Base-by-base conservation (phyloP, 1,284 basidiomycete species). In the Pyrrhoderma lamaoense region DNA sequence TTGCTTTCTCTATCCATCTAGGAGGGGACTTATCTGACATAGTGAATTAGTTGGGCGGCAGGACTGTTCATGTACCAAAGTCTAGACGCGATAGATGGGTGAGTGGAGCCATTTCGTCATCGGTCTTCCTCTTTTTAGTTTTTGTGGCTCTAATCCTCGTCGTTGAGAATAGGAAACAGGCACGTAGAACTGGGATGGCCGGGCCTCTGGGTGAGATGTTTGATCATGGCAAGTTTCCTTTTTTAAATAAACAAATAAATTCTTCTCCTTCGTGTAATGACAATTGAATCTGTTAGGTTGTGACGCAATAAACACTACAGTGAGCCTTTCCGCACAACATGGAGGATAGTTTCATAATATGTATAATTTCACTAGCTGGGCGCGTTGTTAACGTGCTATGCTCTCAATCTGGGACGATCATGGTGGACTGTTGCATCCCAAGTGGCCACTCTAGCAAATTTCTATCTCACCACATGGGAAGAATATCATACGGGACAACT, bases 401-500 rank as follows among this genome's bases (percentile, higher is more conserved):
- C 93, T 0, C 79, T 97, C 45, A 94, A 95, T 59, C 73, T 98
- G 8, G 92, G 90, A 16, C 76, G 92, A 13, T 93, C 91, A 0
- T 97, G 93, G 89, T 98, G 93, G 94, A 94, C 93, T 1, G 83
- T 98, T 21, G 79, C 86, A 1, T 87, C 87, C 0, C 86, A 95
- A 64, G 74, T 89, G 8, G 90, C 89, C 0, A 89, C 92, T 0
- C 76, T 96, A 14, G 86, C 89, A 57, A 97, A 92, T 69, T 99
- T 99, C 65, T 98, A 98, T 67, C 75, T 97, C 39, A 87, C 91
- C 0, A 96, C 93, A 3, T 98, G 95, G 95, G 95, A 99, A 64
- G 95, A 99, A 68, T 95, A 89, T 62, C 89, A 99, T 66, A 99
- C 95, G 1, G 89, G 90, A 22, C 83, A 85, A 56, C 72, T 97